Percentiles rank a stretch among this genome's conserved stretches.
Conservation (phyloP, 768 basidiomycete species). For the Ramaria rubella region DNA sequence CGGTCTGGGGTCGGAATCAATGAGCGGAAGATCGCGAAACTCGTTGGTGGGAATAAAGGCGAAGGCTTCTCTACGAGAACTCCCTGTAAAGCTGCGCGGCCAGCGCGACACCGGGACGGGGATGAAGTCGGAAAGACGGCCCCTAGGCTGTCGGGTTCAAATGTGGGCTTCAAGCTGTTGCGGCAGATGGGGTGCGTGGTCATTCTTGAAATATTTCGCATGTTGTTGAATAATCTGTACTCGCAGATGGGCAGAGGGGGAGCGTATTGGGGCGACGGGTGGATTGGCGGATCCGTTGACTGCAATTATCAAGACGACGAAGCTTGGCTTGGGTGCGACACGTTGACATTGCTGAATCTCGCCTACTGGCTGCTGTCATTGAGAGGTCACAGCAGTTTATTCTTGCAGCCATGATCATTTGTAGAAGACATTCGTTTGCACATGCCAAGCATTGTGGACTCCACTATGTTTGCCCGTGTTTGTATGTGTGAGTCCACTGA, state of each 20-base stretch:
- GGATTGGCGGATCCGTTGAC: constrained; percentile 73
- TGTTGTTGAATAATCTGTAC: neutral
- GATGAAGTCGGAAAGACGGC: constrained; percentile 87
- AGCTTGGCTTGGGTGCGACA: constrained; percentile 72
- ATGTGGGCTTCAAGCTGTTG: constrained; percentile 84
- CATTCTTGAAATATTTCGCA: neutral
- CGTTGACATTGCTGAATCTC: no score
- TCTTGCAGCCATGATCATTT: no score
- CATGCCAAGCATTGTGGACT: no score
- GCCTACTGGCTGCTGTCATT: no score
- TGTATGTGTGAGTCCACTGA: neutral
- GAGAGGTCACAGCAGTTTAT: no score
- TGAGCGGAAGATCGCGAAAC: constrained; percentile 50
- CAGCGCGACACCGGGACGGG: constrained; percentile 58
- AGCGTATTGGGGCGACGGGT: constrained; percentile 56
- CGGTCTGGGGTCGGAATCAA: constrained; percentile 48
- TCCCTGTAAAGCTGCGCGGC: neutral
- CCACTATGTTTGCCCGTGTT: neutral
- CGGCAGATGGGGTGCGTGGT: constrained; percentile 68
- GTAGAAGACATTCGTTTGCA: no score
- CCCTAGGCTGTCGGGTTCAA: constrained; percentile 71
- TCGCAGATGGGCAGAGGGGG: constrained; percentile 66
- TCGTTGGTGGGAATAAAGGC: constrained; percentile 26
- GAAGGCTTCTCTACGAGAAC: constrained; percentile 27
- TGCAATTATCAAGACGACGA: constrained; percentile 82